These are phyloP conservation scores for Aspergillus pseudotamarii DNA, from an alignment of 2,329 filamentous ascomycete genomes.

Conservation along the genomic window DNA sequence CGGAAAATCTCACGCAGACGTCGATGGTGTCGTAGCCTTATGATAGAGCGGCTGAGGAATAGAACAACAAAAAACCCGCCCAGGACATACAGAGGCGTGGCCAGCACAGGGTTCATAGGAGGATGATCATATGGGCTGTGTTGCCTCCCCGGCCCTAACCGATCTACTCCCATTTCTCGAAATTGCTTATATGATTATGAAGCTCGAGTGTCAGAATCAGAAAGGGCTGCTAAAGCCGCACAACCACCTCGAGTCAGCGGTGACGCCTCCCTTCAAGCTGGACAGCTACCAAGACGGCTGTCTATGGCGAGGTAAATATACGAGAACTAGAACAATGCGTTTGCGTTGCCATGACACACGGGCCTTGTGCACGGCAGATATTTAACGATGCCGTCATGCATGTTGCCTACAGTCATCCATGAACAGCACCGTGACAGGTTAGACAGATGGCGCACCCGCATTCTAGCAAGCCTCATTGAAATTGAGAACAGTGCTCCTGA, in stretches of 20 bases:
- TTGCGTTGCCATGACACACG: conserved; percentile 12
- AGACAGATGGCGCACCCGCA: neutral
- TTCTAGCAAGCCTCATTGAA: neutral
- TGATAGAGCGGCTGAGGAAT: conserved; percentile 27
- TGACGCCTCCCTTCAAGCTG: neutral
- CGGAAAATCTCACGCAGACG: conserved; percentile 24
- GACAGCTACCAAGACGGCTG: neutral
- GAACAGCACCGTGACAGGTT: neutral
- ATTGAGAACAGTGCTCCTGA: neutral
- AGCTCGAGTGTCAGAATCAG: neutral
- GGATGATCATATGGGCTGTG: conserved; percentile 26
- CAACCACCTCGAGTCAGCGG: neutral
- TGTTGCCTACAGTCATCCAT: neutral
- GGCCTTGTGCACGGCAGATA: neutral
- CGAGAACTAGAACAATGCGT: neutral
- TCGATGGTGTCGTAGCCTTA: conserved; percentile 28
- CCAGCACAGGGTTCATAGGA: conserved; percentile 36
- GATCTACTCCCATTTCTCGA: conserved; percentile 36
- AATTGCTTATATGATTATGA: conserved; percentile 4
- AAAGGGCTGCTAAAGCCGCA: conserved; percentile 6
- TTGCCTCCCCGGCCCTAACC: conserved; percentile 26
- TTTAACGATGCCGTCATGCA: conserved; percentile 24
- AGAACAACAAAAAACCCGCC: conserved; percentile 26
- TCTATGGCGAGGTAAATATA: neutral
- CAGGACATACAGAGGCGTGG: conserved; percentile 34